phyloP scores from a whole-genome alignment of 768 basidiomycete species.

The Tricholoma flavovirens region DNA sequence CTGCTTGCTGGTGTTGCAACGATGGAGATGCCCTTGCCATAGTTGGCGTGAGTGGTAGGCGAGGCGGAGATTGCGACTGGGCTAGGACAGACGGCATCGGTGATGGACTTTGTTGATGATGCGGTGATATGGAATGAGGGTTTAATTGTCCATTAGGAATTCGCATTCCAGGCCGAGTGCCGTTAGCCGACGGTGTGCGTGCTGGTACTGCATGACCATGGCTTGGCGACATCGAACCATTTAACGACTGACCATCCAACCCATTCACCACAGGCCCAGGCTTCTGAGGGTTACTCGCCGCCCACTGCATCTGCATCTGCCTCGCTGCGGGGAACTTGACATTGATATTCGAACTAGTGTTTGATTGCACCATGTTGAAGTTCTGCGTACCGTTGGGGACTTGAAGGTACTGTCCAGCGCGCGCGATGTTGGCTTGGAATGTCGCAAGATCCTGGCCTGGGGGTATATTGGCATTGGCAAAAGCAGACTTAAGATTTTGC shows the following conservation, averaged over 20 bases:
- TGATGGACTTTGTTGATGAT: slow-evolving; percentile 42
- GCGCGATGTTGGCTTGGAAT: not conserved
- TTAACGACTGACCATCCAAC: slow-evolving; percentile 21
- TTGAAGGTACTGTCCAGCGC: not conserved
- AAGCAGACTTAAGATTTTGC: slow-evolving; percentile 53
- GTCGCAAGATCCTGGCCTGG: slow-evolving; percentile 33
- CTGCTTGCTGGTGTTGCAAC: slow-evolving; percentile 48
- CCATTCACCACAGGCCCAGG: slow-evolving; percentile 29
- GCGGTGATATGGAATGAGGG: slow-evolving; percentile 45
- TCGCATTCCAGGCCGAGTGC: slow-evolving; percentile 37
- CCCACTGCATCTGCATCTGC: slow-evolving; percentile 33
- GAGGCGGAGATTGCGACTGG: slow-evolving; percentile 45
- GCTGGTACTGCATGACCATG: slow-evolving; percentile 31
- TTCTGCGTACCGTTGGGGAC: slow-evolving; percentile 14
- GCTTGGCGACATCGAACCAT: slow-evolving; percentile 28
- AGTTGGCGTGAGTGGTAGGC: slow-evolving; percentile 44
- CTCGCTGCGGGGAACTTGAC: slow-evolving; percentile 37
- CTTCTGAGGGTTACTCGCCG: slow-evolving; percentile 27
- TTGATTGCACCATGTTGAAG: slow-evolving; percentile 31
- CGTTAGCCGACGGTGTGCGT: slow-evolving; percentile 54
- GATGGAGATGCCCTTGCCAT: slow-evolving; percentile 51
- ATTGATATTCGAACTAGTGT: slow-evolving; percentile 27
- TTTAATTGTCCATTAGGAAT: slow-evolving; percentile 35
- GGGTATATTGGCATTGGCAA: slow-evolving; percentile 38
- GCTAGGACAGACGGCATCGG: slow-evolving; percentile 37